Evolutionary conservation across 2,329 filamentous ascomycete species (phyloP), one percentile per base, ranked within the genome.

Genomic region (Alternaria longipes): DNA sequence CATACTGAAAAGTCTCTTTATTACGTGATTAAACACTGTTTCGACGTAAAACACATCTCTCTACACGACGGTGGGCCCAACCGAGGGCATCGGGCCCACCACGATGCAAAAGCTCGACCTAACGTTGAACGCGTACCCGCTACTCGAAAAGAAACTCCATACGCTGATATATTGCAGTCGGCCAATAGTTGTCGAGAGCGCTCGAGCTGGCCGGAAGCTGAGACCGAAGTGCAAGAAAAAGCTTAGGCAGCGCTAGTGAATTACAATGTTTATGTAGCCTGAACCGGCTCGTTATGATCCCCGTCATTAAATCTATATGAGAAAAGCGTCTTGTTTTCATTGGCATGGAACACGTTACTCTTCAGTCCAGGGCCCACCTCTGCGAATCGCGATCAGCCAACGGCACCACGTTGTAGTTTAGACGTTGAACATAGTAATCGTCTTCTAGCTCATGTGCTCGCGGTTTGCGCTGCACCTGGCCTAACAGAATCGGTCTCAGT

Each of bases 401-500:
- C 22, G 52, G 57, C 30, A 60, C 18, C 9, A 60, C 41, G 3
- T 60, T 60, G 22, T 60, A 60, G 18, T 70, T 64, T 3, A 70
- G 28, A 1, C 62, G 66, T 42, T 67, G 56, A 28, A 67, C 38
- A 20, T 60, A 60, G 11, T 60, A 60, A 4, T 56, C 57, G 5
- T 55, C 53, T 14, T 60, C 57, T 2, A 60, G 44, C 44, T 56
- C 44, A 59, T 40, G 60, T n/a, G 30, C 59, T 32, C 18, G 59
- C 18, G 18, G 44, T 32, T 47, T 61, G 28, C 26, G 64, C 47
- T 63, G 56, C 53, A 56, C 53, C 54, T 26, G 62, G 34, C 20
- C 60, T 11, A 54, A 41, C n/a, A 73, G 55, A 7, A 73, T 46
- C 8, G 69, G 68, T 44, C 65, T 64, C 22, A 74, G 40, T 0